Base-by-base conservation (phyloP, 2,329 filamentous ascomycete genomes). In the Aureobasidium lini region DNA sequence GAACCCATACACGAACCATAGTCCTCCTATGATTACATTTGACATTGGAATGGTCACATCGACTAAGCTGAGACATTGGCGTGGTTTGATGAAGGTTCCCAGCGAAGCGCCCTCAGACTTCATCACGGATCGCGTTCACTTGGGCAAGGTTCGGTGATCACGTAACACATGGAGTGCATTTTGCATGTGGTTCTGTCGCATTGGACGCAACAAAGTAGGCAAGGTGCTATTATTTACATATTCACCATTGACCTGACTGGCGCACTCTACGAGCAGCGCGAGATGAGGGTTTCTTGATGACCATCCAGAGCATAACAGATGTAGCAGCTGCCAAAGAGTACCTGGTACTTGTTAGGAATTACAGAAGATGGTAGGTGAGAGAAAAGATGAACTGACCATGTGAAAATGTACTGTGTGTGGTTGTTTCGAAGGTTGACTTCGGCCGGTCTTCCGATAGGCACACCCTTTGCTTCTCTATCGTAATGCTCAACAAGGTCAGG, bases 361-460 rank as follows among this genome's bases (percentile, higher is more conserved):
- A 31, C 2, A 9, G 23, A 13, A 13, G 7, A 10, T 5, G 32
- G 23, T 46, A 50, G 16, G n/a, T n/a, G 11, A 23, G 18, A 28
- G 10, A 32, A 13, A 59, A 13, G 10, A 18, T 40, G 37, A 42
- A 75, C 85, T 70, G 84, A 97, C 94, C 94, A 99, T 65, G 94
- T 99, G 73, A 96, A 94, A 66, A 99, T 99, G 75, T 99, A 99
- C 79, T 97, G 94, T 64, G 90, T 86, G 75, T 99, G 94, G 75
- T 95, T 97, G 72, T 99, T 99, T 72, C 90, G 84, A 70, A 99
- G 77, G 71, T 95, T 95, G 62, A 99, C 92, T 75, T 95, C 90
- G 4, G 94, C 83, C 6, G 90, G 77, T 70, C 93, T 83, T 13
- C 92, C 94, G 70, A 96, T 93, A 1, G 94, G 94, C 61, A 96